These are phyloP conservation scores for Candida alai DNA, from an alignment of 805 yeast genomes.

Conservation along the genomic window DNA sequence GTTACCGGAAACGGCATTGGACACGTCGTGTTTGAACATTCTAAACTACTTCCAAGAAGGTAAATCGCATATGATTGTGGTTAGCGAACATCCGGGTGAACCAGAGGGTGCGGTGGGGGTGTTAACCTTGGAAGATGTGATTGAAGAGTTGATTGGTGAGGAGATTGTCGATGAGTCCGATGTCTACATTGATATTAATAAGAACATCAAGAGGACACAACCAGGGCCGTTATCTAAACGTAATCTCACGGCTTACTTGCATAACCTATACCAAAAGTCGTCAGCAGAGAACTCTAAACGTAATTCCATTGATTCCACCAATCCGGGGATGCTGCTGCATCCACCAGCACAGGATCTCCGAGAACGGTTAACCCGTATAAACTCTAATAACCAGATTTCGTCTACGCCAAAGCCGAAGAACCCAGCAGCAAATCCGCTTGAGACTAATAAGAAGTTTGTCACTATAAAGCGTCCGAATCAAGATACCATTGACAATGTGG, in stretches of 20 bases:
- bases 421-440: slow-evolving; percentile 67
- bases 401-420: slow-evolving; percentile 50
- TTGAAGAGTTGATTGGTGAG: slow-evolving; percentile 95
- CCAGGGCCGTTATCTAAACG: slow-evolving; percentile 75
- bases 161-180: slow-evolving; percentile 96
- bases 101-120: slow-evolving; percentile 86
- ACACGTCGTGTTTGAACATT: slow-evolving; percentile 89
- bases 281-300: slow-evolving; percentile 35
- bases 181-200: slow-evolving; percentile 86
- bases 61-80: slow-evolving; percentile 94
- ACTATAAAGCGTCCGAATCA: slow-evolving; percentile 58
- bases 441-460: slow-evolving; percentile 60
- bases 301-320: slow-evolving; percentile 34
- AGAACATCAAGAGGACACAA: slow-evolving; percentile 71
- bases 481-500: slow-evolving; percentile 15
- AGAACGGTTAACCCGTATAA: slow-evolving; percentile 8
- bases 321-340: slow-evolving; percentile 6
- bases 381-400: slow-evolving; percentile 1
- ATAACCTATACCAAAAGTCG: slow-evolving; percentile 46
- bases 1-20: slow-evolving; percentile 87
- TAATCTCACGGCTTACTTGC: slow-evolving; percentile 66
- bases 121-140: slow-evolving; percentile 92
- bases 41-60: slow-evolving; percentile 97
- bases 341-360: slow-evolving; percentile 6
- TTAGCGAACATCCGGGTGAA: slow-evolving; percentile 80